Conservation (phyloP, 305 asterid species). For the Solanum hybrid region DNA sequence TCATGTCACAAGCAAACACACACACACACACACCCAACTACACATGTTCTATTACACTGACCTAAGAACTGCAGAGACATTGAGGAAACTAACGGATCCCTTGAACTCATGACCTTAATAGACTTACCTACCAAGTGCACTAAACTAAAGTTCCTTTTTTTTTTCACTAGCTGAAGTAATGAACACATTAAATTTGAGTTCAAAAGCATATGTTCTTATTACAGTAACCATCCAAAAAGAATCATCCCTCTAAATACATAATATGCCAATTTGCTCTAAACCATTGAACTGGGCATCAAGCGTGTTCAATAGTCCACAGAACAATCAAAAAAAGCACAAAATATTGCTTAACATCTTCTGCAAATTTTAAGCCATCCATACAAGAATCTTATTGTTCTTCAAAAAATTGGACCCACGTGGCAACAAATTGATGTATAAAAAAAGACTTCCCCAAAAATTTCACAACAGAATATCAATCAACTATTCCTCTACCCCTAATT, state of each 20-base stretch:
- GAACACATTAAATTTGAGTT: not conserved
- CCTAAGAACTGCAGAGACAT: not conserved
- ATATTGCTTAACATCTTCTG: not conserved
- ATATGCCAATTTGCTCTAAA: conserved; percentile 4
- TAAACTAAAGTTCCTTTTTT: not conserved
- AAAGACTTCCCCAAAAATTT: not conserved
- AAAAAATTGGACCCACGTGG: not conserved
- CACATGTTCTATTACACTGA: not conserved
- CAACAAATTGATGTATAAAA: not conserved
- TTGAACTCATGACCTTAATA: not conserved
- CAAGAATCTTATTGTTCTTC: conserved; percentile 9
- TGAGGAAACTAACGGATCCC: not conserved
- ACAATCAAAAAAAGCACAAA: not conserved
- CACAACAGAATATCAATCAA: not conserved
- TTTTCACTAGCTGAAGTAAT: not conserved
- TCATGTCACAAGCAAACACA: not conserved
- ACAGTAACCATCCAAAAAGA: not conserved
- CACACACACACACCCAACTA: not conserved
- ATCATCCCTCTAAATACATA: not conserved
- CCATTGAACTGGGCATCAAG: not conserved
- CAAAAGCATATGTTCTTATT: not conserved
- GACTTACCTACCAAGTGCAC: not conserved
- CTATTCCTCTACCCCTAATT: not conserved
- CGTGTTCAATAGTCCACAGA: not conserved
- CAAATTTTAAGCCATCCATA: conserved; percentile 7